Percentiles rank a stretch among this genome's conserved stretches.
Conservation (phyloP, 768 basidiomycete genomes). For the Asterophora parasitica region DNA sequence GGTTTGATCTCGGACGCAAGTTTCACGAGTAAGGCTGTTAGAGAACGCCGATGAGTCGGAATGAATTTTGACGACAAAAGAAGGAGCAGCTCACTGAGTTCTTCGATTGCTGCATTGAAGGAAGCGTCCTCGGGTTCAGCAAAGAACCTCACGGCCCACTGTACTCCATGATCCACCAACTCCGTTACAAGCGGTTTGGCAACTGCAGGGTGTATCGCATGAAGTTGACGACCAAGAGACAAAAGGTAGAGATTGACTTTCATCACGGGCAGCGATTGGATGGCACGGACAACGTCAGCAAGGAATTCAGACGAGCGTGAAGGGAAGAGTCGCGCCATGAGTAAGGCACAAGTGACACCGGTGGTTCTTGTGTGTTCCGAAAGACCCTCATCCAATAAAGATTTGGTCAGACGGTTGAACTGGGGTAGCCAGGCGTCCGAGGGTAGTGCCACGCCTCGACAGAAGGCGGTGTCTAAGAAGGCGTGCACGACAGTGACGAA, state of each 20-base stretch:
- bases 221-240: constrained; percentile 26
- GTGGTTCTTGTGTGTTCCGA: constrained; percentile 14
- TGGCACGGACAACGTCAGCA: constrained; percentile 20
- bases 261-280: constrained; percentile 23
- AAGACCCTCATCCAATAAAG: constrained; percentile 12
- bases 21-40: constrained; percentile 27
- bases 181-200: constrained; percentile 21
- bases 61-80: constrained; percentile 4
- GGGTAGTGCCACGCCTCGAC: constrained; percentile 8
- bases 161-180: constrained; percentile 43
- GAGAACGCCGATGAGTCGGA: constrained; percentile 6
- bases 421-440: constrained; percentile 26
- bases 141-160: constrained; percentile 48
- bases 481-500: constrained; percentile 39
- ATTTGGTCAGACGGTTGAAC: constrained; percentile 22
- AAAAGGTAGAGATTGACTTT: constrained; percentile 26
- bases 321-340: constrained; percentile 23
- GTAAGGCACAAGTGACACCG: constrained; percentile 24
- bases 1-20: constrained; percentile 35
- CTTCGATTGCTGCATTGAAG: constrained; percentile 22
- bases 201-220: constrained; percentile 12
- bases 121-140: constrained; percentile 26
- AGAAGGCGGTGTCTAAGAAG: constrained; percentile 38
- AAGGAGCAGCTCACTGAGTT: constrained; percentile 34
- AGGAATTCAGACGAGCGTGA: constrained; percentile 17